These are phyloP conservation scores for Podaxis sp. DNA, from an alignment of 768 basidiomycete genomes.

Conservation along the genomic window DNA sequence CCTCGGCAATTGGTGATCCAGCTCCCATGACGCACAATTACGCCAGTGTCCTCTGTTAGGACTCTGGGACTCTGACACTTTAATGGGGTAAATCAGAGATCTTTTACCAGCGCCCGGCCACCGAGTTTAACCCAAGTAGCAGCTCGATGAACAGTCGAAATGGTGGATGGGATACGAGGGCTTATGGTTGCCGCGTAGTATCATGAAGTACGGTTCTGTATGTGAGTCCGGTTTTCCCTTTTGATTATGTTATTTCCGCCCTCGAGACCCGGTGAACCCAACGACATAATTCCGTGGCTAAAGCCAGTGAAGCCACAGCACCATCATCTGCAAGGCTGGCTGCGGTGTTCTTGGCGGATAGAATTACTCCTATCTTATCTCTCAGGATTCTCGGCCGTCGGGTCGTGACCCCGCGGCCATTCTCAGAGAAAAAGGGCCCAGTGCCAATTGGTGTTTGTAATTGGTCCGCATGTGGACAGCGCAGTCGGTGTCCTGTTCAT, in stretches of 20 bases:
- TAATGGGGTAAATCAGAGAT: slow-evolving; percentile 29
- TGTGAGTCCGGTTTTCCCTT: slow-evolving; percentile 55
- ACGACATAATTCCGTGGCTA: slow-evolving; percentile 9
- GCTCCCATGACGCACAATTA: slow-evolving; percentile 37
- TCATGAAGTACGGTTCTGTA: slow-evolving; percentile 50
- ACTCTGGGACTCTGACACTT: slow-evolving; percentile 41
- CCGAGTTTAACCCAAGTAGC: slow-evolving; percentile 30
- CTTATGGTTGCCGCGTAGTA: slow-evolving; percentile 54
- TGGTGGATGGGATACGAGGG: slow-evolving; percentile 47
- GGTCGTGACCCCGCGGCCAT: slow-evolving; percentile 37
- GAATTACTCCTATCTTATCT: slow-evolving; percentile 23
- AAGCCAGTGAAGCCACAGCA: slow-evolving; percentile 41
- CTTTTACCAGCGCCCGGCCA: slow-evolving; percentile 24
- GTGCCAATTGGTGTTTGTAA: slow-evolving; percentile 25
- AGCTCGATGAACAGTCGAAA: slow-evolving; percentile 37
- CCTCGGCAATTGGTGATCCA: slow-evolving; percentile 34
- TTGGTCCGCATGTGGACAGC: slow-evolving; percentile 38
- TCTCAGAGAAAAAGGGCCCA: slow-evolving; percentile 37
- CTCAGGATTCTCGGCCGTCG: slow-evolving; percentile 33
- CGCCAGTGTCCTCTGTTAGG: slow-evolving; percentile 25
- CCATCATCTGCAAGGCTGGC: slow-evolving; percentile 52
- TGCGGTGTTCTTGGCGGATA: slow-evolving; percentile 24
- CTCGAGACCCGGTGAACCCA: not conserved
- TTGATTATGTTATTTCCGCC: slow-evolving; percentile 11
- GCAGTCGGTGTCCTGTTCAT: slow-evolving; percentile 34